phyloP scores from a whole-genome alignment of 345 rosid genomes.

The Dipteronia dyeriana region DNA sequence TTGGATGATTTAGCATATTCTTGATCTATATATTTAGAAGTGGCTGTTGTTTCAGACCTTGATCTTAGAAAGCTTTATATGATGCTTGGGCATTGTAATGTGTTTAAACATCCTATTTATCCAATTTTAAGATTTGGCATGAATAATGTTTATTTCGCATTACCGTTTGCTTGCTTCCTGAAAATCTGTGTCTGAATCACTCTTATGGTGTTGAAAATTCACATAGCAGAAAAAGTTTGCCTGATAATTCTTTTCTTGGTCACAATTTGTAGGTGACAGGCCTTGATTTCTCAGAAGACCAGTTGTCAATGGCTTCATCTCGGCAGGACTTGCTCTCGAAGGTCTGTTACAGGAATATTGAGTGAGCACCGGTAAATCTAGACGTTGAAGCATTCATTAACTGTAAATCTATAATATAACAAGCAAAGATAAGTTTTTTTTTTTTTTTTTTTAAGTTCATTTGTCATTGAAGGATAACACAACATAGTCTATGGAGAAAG shows the following conservation, averaged over 20 bases:
- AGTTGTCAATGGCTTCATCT: conserved; percentile 65
- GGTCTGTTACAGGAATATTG: conserved; percentile 71
- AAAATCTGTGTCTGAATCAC: background rate
- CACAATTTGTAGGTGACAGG: conserved; percentile 58
- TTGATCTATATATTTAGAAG: background rate
- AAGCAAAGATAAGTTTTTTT: background rate
- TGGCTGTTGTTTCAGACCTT: background rate
- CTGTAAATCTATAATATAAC: too few species aligned
- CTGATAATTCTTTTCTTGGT: conserved; percentile 2
- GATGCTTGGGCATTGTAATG: background rate
- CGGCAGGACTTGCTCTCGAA: conserved; percentile 48
- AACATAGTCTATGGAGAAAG: background rate
- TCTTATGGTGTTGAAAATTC: background rate
- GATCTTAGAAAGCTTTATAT: background rate
- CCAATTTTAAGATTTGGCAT: background rate
- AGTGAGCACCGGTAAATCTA: conserved; percentile 78
- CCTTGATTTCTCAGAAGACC: conserved; percentile 82
- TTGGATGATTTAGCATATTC: background rate
- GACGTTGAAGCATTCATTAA: conserved; percentile 20
- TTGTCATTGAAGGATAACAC: background rate
- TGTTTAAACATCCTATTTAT: background rate
- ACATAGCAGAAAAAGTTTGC: background rate
- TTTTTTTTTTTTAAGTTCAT: background rate
- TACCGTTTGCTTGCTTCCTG: background rate
- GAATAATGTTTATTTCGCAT: too few species aligned